These are phyloP conservation scores for Aspergillus versicolor DNA, from an alignment of 2,329 filamentous ascomycete species.

Conservation along the genomic window DNA sequence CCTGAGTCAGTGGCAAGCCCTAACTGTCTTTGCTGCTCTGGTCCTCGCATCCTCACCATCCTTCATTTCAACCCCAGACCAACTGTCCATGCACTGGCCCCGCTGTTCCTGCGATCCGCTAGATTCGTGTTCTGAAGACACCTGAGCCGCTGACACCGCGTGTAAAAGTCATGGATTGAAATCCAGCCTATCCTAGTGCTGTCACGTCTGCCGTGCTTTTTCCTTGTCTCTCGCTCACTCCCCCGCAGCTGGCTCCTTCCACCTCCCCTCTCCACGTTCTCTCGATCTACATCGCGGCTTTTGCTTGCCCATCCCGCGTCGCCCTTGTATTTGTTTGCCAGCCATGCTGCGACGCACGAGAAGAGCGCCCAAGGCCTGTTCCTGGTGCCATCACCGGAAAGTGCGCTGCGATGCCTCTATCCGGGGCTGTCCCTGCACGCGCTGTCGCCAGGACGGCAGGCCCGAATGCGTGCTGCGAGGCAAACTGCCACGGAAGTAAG, in stretches of 20 bases:
- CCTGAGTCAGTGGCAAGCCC: not conserved
- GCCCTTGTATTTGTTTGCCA: not conserved
- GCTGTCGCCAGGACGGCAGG: constrained; percentile 53
- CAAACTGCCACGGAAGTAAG: constrained; percentile 30
- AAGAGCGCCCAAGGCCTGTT: constrained; percentile 33
- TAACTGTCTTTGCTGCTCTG: not conserved
- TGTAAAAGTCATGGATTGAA: too few species aligned
- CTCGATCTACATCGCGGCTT: not conserved
- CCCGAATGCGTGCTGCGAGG: constrained; percentile 31
- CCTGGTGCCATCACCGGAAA: constrained; percentile 34
- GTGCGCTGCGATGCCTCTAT: constrained; percentile 33
- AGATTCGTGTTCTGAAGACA: not conserved
- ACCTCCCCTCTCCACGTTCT: not conserved
- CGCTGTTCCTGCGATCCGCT: not conserved
- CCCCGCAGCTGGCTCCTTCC: not conserved
- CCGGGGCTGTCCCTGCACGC: constrained; percentile 49
- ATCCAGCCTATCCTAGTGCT: too few species aligned
- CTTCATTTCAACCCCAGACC: not conserved
- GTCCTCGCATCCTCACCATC: not conserved
- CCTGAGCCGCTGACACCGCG: too few species aligned
- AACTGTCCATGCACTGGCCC: not conserved
- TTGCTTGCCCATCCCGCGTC: not conserved
- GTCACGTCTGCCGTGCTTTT: not conserved
- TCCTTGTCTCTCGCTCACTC: not conserved
- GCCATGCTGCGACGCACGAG: constrained; percentile 26